phyloP scores from a whole-genome alignment of 2,329 filamentous ascomycete species.

The Beauveria bassiana region DNA sequence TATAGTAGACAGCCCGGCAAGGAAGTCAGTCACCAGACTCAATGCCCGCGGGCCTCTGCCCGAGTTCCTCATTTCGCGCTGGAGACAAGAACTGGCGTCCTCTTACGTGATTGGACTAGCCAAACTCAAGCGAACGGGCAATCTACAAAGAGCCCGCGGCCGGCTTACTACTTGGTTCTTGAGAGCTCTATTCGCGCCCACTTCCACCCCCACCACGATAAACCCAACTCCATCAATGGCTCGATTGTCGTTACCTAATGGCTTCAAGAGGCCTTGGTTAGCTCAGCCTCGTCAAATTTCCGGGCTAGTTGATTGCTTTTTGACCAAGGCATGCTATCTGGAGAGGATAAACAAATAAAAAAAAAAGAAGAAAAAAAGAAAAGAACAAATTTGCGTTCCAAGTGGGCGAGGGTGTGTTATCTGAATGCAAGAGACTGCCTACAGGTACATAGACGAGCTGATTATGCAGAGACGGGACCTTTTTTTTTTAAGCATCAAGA shows the following conservation, averaged over 20 bases:
- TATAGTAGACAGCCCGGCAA: not conserved
- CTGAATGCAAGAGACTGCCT: not conserved
- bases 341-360: no score
- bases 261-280: not conserved
- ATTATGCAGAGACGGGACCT: not conserved
- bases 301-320: not conserved
- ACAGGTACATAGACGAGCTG: not conserved
- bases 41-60: no score
- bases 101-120: no score
- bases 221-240: not conserved
- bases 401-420: slow-evolving; percentile 4
- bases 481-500: not conserved
- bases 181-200: no score
- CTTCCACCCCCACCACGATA: no score
- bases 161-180: no score
- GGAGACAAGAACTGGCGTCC: no score
- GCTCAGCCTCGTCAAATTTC: not conserved
- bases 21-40: not conserved
- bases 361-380: not conserved
- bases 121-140: no score
- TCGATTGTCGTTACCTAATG: slow-evolving; percentile 6
- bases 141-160: no score
- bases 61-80: no score
- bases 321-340: not conserved
- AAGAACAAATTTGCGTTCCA: not conserved